Base-by-base conservation (phyloP, 768 basidiomycete genomes). In the Paxillus rubicundulus region DNA sequence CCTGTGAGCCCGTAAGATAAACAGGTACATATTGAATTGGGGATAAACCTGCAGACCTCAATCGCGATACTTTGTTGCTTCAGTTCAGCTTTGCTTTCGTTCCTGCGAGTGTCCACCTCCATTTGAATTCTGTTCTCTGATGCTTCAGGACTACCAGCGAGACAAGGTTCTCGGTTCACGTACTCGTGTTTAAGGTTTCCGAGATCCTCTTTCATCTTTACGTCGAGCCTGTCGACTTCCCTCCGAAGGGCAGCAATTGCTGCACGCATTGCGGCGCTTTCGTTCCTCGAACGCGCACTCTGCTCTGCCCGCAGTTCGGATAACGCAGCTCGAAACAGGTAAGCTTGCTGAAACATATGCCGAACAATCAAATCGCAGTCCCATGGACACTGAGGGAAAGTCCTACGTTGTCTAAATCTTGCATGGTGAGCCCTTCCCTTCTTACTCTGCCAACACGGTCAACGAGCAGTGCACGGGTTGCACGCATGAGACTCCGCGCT, bases 201-300 rank as follows among this genome's bases (percentile, higher is more conserved):
- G 20, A 98, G 72, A 57, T 95, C 92, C 68, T 97, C 93, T 72
- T 95, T 96, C 84, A 99, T 88, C 72, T 90, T 95, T 38, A 87
- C 85, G 61, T 87, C 84, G 42, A 98, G 70, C 3, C 78, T 72
- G 62, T 99, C 96, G 13, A 93, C 85, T 40, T 98, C 97, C 55
- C 92, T 76, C 53, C 93, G 81, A 16, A 96, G 77, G 4, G 86
- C 82, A n/a, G 82, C 72, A 3, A 86, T 84, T 34, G 87, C 76
- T 0, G 90, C 78, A n/a, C 85, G 79, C 52, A 98, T 82, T n/a
- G 87, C 76, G 12, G 91, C 82, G 37, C 83, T 85, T 62, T 96
- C 94, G 59, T 92, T 97, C 54, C 88, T 82, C 4, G 88, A 86
- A 46, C 80, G 82, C 61, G 92, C 82, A 4, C 87, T 85, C 27